These are phyloP conservation scores for Fusarium algeriense DNA, from an alignment of 2,329 filamentous ascomycete genomes.

Conservation along the genomic window DNA sequence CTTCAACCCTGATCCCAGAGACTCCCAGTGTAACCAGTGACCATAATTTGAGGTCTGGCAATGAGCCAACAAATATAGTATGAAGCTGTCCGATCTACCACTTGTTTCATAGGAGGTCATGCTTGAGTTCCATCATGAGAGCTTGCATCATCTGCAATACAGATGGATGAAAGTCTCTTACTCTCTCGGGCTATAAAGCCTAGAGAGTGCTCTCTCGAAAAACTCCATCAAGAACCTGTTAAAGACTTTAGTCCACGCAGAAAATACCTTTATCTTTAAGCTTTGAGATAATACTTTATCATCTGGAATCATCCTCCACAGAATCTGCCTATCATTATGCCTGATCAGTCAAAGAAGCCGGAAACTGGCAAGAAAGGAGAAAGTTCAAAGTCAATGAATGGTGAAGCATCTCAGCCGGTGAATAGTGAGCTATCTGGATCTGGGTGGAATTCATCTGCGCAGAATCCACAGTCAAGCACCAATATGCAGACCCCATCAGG, in stretches of 20 bases:
- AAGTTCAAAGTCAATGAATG: neutral
- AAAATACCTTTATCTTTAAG: neutral
- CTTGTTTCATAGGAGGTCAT: neutral
- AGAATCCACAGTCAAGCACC: neutral
- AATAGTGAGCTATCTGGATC: neutral
- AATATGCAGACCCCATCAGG: neutral
- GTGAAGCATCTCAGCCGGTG: neutral
- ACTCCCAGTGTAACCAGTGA: conserved; percentile 9
- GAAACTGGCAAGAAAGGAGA: neutral
- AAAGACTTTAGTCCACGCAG: neutral
- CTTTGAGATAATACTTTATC: neutral
- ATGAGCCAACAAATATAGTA: conserved; percentile 11
- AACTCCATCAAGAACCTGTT: neutral
- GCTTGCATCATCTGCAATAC: neutral
- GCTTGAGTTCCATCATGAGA: neutral
- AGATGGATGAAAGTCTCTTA: neutral
- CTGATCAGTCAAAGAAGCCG: neutral
- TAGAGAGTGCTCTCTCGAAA: neutral
- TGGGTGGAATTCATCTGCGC: neutral
- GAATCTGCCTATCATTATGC: neutral
- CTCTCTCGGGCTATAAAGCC: conserved; percentile 2
- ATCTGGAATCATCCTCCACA: neutral
- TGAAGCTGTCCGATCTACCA: neutral
- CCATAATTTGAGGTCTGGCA: neutral
- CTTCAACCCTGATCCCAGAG: conserved; percentile 6